A percentile compares a stretch with the other conserved stretches of the same genome.
phyloP scores from a whole-genome alignment of 768 basidiomycete genomes.

The Lactarius trivialis region DNA sequence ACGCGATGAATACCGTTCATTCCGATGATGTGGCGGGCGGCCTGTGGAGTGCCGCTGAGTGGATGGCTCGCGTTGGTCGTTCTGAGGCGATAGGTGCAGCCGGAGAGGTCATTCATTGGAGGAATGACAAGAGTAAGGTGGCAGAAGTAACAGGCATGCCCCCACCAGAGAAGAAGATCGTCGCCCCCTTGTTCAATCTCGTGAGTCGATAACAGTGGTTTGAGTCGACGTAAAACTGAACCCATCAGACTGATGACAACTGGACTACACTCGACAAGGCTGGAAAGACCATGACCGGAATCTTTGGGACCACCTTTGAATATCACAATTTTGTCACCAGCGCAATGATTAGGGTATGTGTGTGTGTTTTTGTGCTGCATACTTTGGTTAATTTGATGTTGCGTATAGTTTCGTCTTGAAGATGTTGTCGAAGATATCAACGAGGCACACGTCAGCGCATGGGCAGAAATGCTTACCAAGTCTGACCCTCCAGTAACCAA shows the following conservation, averaged over 20 bases:
- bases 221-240: conserved; percentile 8
- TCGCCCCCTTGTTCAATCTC: conserved; percentile 79
- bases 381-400: conserved; percentile 1
- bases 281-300: conserved; percentile 57
- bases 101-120: conserved; percentile 59
- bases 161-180: conserved; percentile 46
- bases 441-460: conserved; percentile 72
- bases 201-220: conserved; percentile 33
- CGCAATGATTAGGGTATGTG: conserved; percentile 54
- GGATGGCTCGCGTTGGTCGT: conserved; percentile 64
- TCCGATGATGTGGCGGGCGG: conserved; percentile 73
- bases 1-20: conserved; percentile 70
- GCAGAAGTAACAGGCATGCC: conserved; percentile 58
- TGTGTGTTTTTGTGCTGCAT: conserved; percentile 5
- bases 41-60: conserved; percentile 67
- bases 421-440: conserved; percentile 79
- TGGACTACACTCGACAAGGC: conserved; percentile 62
- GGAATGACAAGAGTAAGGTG: conserved; percentile 65
- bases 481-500: conserved; percentile 67
- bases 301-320: conserved; percentile 75
- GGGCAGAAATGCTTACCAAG: conserved; percentile 73
- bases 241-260: conserved; percentile 62
- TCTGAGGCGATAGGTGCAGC: conserved; percentile 56
- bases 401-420: conserved; percentile 50
- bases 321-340: conserved; percentile 70